phyloP scores from a whole-genome alignment of 371 early-diverging fungal species.

The Basidiobolus meristosporus region DNA sequence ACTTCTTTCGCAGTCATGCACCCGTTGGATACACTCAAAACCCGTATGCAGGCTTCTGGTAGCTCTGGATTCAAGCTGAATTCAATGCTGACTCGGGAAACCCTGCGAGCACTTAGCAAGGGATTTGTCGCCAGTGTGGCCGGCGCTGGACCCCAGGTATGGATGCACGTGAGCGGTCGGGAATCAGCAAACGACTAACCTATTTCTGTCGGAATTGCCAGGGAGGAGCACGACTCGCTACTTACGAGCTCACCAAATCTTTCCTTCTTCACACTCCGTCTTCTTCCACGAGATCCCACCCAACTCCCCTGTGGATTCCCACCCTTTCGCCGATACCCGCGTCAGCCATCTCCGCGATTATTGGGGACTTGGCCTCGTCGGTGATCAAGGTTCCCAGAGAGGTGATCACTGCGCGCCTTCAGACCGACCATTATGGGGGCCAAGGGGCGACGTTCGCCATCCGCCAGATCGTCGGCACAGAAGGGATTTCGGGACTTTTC shows the following conservation, averaged over 20 bases:
- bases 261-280: constrained; percentile 21
- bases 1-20: constrained; percentile 51
- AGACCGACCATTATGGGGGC: too few species aligned
- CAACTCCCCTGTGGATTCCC: constrained; percentile 13
- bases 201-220: constrained; percentile 3
- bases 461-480: constrained; percentile 28
- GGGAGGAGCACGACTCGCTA: constrained; percentile 55
- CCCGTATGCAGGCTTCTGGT: constrained; percentile 33
- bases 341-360: constrained; percentile 49
- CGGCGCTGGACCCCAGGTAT: constrained; percentile 50
- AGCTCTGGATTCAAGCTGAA: too few species aligned
- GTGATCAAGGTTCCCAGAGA: constrained; percentile 72
- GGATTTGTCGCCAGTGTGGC: constrained; percentile 48
- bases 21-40: constrained; percentile 50
- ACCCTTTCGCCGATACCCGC: constrained; percentile 24
- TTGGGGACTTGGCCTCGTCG: constrained; percentile 55
- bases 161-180: neutral
- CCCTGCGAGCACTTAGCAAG: constrained; percentile 26
- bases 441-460: constrained; percentile 17
- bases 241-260: constrained; percentile 55
- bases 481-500: constrained; percentile 51
- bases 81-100: constrained; percentile 28
- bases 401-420: constrained; percentile 60
- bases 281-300: constrained; percentile 8
- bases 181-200: neutral